Conservation (phyloP, 768 basidiomycete species). For the Russula emetica region DNA sequence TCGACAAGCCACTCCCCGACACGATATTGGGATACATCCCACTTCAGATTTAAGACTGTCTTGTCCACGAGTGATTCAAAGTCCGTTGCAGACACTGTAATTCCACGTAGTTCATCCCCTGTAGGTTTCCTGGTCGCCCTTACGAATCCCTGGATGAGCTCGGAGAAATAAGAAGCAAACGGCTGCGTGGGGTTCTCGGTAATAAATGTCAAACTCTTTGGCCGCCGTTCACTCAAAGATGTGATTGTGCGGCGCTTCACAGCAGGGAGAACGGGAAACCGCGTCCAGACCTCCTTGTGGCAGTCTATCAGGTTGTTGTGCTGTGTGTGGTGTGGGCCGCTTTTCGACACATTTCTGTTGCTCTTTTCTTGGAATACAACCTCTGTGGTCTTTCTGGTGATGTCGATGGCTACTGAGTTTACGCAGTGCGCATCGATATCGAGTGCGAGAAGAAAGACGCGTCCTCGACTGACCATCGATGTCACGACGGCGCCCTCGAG, state of each 20-base stretch:
- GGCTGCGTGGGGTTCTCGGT: slow-evolving; percentile 37
- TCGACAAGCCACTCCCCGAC: slow-evolving; percentile 62
- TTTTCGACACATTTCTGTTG: slow-evolving; percentile 20
- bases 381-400: slow-evolving; percentile 53
- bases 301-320: slow-evolving; percentile 38
- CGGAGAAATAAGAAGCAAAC: slow-evolving; percentile 43
- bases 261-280: slow-evolving; percentile 18
- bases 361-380: slow-evolving; percentile 51
- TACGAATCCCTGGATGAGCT: slow-evolving; percentile 47
- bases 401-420: slow-evolving; percentile 46
- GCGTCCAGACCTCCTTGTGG: slow-evolving; percentile 17
- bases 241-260: slow-evolving; percentile 21
- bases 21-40: slow-evolving; percentile 38
- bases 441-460: slow-evolving; percentile 43
- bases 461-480: slow-evolving; percentile 42
- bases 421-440: slow-evolving; percentile 36
- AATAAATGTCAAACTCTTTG: slow-evolving; percentile 43
- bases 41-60: slow-evolving; percentile 9
- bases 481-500: slow-evolving; percentile 37
- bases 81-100: slow-evolving; percentile 35
- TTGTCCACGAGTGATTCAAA: slow-evolving; percentile 32
- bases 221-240: slow-evolving; percentile 29
- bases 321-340: slow-evolving; percentile 28
- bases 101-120: slow-evolving; percentile 37
- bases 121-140: slow-evolving; percentile 49